Percentiles rank a stretch among this genome's conserved stretches.
Conservation (phyloP, 257 asterid species). For the Nicotiana sylvestris region DNA sequence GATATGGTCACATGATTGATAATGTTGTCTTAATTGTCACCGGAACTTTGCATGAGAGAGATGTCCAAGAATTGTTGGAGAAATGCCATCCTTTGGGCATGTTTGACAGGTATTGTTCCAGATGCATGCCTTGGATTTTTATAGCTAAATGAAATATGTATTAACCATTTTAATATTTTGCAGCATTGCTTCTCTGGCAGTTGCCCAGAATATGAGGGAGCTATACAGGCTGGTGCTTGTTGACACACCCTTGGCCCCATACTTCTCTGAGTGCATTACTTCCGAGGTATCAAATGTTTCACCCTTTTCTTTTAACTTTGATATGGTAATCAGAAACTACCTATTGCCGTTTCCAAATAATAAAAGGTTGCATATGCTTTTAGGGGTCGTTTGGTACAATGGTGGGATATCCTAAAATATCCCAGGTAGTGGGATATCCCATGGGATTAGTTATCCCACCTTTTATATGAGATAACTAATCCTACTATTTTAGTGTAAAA, state of each 20-base stretch:
- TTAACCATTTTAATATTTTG: constrained; percentile 4
- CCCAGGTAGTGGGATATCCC: no score
- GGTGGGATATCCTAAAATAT: no score
- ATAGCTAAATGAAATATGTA: background rate
- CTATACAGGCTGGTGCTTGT: constrained; percentile 91
- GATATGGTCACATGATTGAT: constrained; percentile 95
- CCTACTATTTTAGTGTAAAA: no score
- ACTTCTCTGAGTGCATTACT: constrained; percentile 89
- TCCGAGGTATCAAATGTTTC: constrained; percentile 59
- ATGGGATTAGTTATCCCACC: no score
- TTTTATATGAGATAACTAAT: no score
- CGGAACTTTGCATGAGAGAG: constrained; percentile 95
- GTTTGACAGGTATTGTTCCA: constrained; percentile 79
- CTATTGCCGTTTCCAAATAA: background rate
- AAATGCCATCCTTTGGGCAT: constrained; percentile 95
- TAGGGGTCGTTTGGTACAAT: background rate
- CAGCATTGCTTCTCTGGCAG: constrained; percentile 88
- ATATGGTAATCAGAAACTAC: background rate
- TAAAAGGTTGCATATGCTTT: background rate
- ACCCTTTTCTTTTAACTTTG: background rate
- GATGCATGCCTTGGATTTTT: background rate
- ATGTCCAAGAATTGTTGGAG: constrained; percentile 90
- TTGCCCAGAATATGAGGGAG: constrained; percentile 96
- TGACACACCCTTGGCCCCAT: constrained; percentile 94
- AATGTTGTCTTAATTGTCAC: constrained; percentile 89